These are phyloP conservation scores for Glycine soja DNA, from an alignment of 306 rosid species.

Conservation along the genomic window DNA sequence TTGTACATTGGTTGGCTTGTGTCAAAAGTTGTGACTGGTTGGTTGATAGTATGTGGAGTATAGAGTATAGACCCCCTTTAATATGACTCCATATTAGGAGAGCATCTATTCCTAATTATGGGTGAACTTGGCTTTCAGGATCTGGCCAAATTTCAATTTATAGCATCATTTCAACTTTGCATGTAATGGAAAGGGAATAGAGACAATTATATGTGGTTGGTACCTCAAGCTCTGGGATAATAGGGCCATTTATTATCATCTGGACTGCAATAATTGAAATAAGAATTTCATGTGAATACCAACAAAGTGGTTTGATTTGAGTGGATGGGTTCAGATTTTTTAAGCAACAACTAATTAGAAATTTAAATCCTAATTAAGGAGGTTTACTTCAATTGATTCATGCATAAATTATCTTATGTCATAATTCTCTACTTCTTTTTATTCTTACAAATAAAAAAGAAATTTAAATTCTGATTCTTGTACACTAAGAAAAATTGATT, in stretches of 20 bases:
- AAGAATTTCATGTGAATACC: slow-evolving; percentile 8
- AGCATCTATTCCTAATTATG: slow-evolving; percentile 42
- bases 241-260: background rate
- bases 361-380: too few species aligned
- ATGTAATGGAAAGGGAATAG: slow-evolving; percentile 42
- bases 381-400: too few species aligned
- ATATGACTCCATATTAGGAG: slow-evolving; percentile 12
- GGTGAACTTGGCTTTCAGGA: slow-evolving; percentile 11
- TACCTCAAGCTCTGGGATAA: background rate
- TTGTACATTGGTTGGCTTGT: slow-evolving; percentile 29
- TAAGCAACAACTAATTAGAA: background rate
- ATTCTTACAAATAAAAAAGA: background rate
- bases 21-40: slow-evolving; percentile 41
- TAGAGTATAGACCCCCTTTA: slow-evolving; percentile 25
- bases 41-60: slow-evolving; percentile 4
- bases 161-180: slow-evolving; percentile 28
- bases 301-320: background rate
- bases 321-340: background rate
- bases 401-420: too few species aligned
- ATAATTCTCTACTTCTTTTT: too few species aligned
- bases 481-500: too few species aligned
- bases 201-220: slow-evolving; percentile 16
- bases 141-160: slow-evolving; percentile 21
- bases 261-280: background rate
- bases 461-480: too few species aligned